phyloP scores from a whole-genome alignment of 208 protist species.

The Angomonas ambiguus region DNA sequence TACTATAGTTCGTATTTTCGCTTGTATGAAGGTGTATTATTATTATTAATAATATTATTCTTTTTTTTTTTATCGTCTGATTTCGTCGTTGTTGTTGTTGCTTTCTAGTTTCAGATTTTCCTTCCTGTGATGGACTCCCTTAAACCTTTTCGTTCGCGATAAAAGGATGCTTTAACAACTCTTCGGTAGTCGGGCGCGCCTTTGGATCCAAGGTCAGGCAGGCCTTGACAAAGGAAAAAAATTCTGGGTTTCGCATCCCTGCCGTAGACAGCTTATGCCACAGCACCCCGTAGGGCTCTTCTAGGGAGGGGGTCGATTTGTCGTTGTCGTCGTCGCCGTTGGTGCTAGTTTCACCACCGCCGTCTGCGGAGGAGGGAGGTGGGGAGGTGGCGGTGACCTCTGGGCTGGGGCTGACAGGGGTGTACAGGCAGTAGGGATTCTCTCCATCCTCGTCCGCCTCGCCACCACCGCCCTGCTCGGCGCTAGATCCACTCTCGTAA shows the following conservation, averaged over 20 bases:
- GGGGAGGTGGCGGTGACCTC: not conserved
- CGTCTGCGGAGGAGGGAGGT: conserved; percentile 20
- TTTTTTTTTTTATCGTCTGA: conserved; percentile 6
- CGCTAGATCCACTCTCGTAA: conserved; percentile 69
- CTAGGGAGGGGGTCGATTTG: conserved; percentile 9
- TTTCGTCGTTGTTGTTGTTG: not conserved
- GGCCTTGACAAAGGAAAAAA: conserved; percentile 85
- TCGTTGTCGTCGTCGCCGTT: not conserved
- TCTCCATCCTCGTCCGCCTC: conserved; percentile 32
- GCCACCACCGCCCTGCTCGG: conserved; percentile 15
- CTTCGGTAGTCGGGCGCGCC: conserved; percentile 55
- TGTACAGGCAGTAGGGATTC: conserved; percentile 78
- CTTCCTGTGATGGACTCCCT: not conserved
- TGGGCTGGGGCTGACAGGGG: conserved; percentile 31
- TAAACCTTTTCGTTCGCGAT: conserved; percentile 49
- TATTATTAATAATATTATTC: no score
- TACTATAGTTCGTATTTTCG: no score
- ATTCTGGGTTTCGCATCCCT: conserved; percentile 63
- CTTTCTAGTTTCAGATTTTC: not conserved
- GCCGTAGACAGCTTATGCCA: conserved; percentile 64
- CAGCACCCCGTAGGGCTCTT: conserved; percentile 61
- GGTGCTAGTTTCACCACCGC: conserved; percentile 13
- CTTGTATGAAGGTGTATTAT: no score
- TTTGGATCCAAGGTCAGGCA: conserved; percentile 87
- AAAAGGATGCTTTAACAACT: conserved; percentile 87